Evolutionary conservation across 495 filamentous ascomycete species (phyloP), one percentile per base, ranked within the genome.

Genomic region (Penicillium bovifimosum): DNA sequence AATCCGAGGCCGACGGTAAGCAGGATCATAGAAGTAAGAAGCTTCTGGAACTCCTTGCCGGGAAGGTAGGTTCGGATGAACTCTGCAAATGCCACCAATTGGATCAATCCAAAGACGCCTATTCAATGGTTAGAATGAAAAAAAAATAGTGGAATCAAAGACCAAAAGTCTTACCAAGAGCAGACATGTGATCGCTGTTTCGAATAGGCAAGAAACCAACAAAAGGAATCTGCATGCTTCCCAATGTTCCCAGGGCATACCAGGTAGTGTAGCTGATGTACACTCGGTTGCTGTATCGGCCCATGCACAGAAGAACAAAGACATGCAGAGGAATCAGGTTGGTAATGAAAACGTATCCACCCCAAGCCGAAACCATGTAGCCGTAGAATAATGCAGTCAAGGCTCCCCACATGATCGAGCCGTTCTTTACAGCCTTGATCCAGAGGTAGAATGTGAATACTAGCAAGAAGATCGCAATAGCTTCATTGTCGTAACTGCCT

Each of bases 291-390:
- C 91, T 96, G 71, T 90, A 99, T 43, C 95, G 80, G 39, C 95
- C 95, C 95, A 99, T 99, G 73, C 84, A 90, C 56, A 97, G 83
- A 52, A 99, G 80, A 27, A 97, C 91, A 64, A 99, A 95, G 13
- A 90, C 85, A 69, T 99, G 95, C 42, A 99, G 83, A 33, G 95
- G 95, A 36, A 99, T 85, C 68, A 99, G 75, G 64, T 96, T 97
- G 55, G 95, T 99, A 64, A 99, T 99, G 80, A 99, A 99, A 56
- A 96, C 95, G 70, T 99, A 99, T 66, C 95, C 95, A 76, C 95
- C 95, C 95, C 95, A 99, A 31, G 95, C 93, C 47, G 91, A 91
- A 34, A 99, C 95, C 95, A 99, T 99, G 80, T 99, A 99, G 52
- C 95, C 95, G 69, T 99, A 99, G 75, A 96, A 99, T 52, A 99